phyloP scores from a whole-genome alignment of 345 rosid genomes.

The Eucalyptus erythrocorys region DNA sequence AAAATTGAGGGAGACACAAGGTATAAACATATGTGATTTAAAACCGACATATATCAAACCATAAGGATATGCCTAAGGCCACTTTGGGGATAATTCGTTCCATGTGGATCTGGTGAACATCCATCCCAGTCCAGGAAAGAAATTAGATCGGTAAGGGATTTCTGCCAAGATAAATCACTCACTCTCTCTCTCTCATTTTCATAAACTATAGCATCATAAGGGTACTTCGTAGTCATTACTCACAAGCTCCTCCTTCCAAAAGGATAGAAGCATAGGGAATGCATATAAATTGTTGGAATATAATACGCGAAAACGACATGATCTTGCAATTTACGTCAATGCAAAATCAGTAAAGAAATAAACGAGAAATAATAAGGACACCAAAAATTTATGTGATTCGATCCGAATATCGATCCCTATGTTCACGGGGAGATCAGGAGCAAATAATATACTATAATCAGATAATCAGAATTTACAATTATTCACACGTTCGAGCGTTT shows the following conservation, averaged over 20 bases:
- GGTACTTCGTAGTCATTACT: neutral
- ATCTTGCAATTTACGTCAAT: rapidly evolving
- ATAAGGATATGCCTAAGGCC: constrained; percentile 99
- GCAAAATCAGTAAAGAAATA: no score
- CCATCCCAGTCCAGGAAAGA: constrained; percentile 99
- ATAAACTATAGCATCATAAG: neutral
- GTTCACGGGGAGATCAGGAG: rapidly evolving
- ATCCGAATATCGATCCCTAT: rapidly evolving
- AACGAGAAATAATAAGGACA: rapidly evolving
- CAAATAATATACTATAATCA: rapidly evolving
- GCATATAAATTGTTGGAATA: neutral
- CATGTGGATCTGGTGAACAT: constrained; percentile 77
- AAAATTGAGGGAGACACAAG: neutral
- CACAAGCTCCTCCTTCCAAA: neutral
- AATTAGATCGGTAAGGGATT: constrained; percentile 86
- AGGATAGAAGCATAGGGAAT: neutral
- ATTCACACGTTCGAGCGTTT: rapidly evolving
- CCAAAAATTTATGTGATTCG: rapidly evolving
- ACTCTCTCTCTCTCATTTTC: neutral
- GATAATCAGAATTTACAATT: rapidly evolving
- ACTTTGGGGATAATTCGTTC: constrained; percentile 98
- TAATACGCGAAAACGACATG: rapidly evolving
- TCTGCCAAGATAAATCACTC: constrained; percentile 32
- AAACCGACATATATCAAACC: neutral
- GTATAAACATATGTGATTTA: neutral